Conservation (phyloP, 768 basidiomycete species). For the Lyophyllum decastes region DNA sequence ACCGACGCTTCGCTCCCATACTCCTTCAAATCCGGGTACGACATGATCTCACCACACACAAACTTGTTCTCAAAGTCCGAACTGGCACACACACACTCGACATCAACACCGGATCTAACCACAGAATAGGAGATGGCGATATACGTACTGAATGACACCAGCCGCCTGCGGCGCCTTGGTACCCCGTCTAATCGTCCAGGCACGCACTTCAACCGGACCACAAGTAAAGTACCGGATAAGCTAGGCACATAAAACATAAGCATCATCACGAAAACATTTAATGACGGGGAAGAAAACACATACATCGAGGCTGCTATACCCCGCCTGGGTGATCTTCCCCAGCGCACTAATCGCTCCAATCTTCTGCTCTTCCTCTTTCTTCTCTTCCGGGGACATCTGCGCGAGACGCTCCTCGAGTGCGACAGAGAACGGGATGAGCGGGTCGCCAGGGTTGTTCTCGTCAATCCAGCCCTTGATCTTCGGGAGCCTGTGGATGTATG, state of each 20-base stretch:
- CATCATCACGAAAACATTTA: background rate
- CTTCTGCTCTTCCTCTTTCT: conserved; percentile 75
- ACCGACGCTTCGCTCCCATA: conserved; percentile 88
- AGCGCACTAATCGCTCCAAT: conserved; percentile 75
- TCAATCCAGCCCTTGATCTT: conserved; percentile 99
- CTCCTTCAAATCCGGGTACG: conserved; percentile 87
- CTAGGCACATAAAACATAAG: conserved; percentile 33
- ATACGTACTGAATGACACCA: conserved; percentile 91
- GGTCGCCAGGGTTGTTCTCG: conserved; percentile 92
- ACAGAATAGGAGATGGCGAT: background rate
- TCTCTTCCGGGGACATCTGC: conserved; percentile 62
- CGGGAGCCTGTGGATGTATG: conserved; percentile 58
- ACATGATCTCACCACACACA: conserved; percentile 97
- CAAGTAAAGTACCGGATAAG: conserved; percentile 97
- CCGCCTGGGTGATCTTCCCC: conserved; percentile 93
- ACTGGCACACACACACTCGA: conserved; percentile 37
- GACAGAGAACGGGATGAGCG: conserved; percentile 96
- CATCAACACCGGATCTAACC: background rate
- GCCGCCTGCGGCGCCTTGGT: conserved; percentile 97
- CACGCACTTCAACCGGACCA: conserved; percentile 95
- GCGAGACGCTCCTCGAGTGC: conserved; percentile 90
- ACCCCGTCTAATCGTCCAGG: conserved; percentile 95
- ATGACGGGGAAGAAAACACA: conserved; percentile 24
- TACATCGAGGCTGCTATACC: conserved; percentile 85
- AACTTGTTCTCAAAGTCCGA: conserved; percentile 98